These are phyloP conservation scores for Solanum corneliomulleri DNA, from an alignment of 257 asterid species.

Conservation along the genomic window DNA sequence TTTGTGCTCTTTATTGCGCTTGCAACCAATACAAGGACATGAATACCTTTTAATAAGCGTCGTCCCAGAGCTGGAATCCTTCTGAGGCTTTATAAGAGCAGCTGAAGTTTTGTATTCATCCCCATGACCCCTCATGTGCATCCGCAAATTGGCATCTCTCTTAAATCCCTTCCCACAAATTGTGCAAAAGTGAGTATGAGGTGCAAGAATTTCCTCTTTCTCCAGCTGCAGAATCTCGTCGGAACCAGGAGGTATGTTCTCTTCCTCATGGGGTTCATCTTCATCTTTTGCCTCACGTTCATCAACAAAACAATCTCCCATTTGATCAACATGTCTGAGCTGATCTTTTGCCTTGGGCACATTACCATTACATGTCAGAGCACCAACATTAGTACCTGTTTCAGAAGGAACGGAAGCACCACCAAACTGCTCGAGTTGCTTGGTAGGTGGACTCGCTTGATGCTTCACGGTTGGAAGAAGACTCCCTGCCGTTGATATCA, in stretches of 20 bases:
- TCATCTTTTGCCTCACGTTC: slow-evolving; percentile 80
- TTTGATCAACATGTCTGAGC: slow-evolving; percentile 17
- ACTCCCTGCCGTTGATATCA: slow-evolving; percentile 87
- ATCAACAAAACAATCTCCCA: slow-evolving; percentile 16
- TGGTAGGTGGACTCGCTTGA: slow-evolving; percentile 10
- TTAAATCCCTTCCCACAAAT: slow-evolving; percentile 91
- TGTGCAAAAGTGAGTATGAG: slow-evolving; percentile 90
- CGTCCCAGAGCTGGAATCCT: slow-evolving; percentile 49
- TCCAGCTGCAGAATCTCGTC: slow-evolving; percentile 87
- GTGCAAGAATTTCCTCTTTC: slow-evolving; percentile 93
- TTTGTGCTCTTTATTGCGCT: slow-evolving; percentile 78
- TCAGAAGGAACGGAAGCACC: background rate
- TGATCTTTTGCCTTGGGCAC: slow-evolving; percentile 40
- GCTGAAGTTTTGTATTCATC: slow-evolving; percentile 94
- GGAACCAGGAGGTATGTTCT: slow-evolving; percentile 82
- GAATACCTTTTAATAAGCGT: slow-evolving; percentile 69
- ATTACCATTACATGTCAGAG: slow-evolving; percentile 9
- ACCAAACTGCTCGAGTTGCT: slow-evolving; percentile 28
- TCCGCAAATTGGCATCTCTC: slow-evolving; percentile 83
- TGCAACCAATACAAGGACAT: slow-evolving; percentile 82
- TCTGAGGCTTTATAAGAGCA: slow-evolving; percentile 82
- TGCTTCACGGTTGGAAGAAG: slow-evolving; percentile 71
- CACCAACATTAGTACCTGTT: background rate
- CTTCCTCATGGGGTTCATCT: slow-evolving; percentile 79
- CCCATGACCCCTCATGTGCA: slow-evolving; percentile 99